Base-by-base conservation (phyloP, 306 rosid genomes). In the Castanopsis chinensis region DNA sequence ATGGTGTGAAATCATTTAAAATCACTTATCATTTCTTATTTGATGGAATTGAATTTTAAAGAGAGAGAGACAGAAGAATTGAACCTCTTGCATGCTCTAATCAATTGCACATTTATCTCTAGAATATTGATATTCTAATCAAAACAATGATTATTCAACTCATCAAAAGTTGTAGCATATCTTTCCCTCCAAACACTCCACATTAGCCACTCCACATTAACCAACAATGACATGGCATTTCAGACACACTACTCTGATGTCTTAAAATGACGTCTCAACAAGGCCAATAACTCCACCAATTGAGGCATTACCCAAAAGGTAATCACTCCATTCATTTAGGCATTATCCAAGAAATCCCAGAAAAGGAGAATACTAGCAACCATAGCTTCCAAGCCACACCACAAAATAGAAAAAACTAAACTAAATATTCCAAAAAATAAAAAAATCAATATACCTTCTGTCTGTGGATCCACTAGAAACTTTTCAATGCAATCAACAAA, bases 401-500 rank as follows among this genome's bases (percentile, higher is more conserved):
- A 43, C 21, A 0, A 35, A 27, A 49, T 51, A 81, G 64, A 75
- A 68, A 54, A 25, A 74, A 75, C 21, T 30, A 65, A 11, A 63
- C 52, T 12, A 30, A 60, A 59, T 19, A 53, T 51, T 67, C 76
- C 30, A 71, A 25, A 75, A 60, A 14, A 71, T 7, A 21, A 67
- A 78, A 78, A 59, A 58, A 76, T 78, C 33, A 45, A 77, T 61
- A 78, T 53, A 96, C 99, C 99, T 86, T 96, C 99, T 17, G 99
- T 96, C 81, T 93, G 99, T 74, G 98, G 99, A 82, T 96, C 99
- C 23, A 68, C 83, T 5, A 96, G 80, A 89, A 93, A 93, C 85
- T 84, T 93, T 57, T 85, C 87, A 37, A 96, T 86, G 88, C 99
- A 96, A 82, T 96, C 98, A 86, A 96, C 94, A 80, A 96, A 96